These are phyloP conservation scores for Kwoniella heveanensis DNA, from an alignment of 768 basidiomycete genomes.

Conservation along the genomic window DNA sequence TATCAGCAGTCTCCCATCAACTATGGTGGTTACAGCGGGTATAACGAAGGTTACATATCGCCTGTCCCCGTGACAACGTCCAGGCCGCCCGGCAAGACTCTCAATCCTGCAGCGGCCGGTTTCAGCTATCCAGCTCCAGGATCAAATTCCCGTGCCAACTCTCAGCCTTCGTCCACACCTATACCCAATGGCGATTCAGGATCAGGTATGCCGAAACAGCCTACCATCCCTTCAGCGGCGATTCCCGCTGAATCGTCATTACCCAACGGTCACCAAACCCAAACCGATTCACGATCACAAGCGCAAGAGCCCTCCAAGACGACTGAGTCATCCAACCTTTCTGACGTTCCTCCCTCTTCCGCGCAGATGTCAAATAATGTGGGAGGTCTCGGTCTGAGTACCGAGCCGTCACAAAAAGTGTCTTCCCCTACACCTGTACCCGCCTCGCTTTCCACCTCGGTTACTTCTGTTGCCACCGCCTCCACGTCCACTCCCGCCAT, in stretches of 20 bases:
- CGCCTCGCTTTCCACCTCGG: neutral
- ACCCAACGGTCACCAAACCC: conserved; percentile 5
- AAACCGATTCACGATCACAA: neutral
- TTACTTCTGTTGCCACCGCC: conserved; percentile 9
- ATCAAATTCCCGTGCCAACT: conserved; percentile 10
- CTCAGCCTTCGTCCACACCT: conserved; percentile 17
- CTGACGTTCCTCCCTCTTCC: neutral
- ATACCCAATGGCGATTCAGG: conserved; percentile 12
- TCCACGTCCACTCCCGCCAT: conserved; percentile 11
- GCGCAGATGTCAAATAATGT: neutral
- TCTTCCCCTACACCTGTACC: neutral
- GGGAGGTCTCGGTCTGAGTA: conserved; percentile 3
- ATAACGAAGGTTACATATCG: conserved; percentile 14
- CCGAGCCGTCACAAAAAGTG: neutral
- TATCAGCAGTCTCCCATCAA: conserved; percentile 23
- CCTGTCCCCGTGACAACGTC: conserved; percentile 3
- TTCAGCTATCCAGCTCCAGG: conserved; percentile 32
- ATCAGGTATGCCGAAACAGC: conserved; percentile 3
- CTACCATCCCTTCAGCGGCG: conserved; percentile 17
- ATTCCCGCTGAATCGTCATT: neutral
- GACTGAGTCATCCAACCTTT: neutral
- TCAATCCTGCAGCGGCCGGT: conserved; percentile 47
- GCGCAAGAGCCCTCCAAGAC: neutral
- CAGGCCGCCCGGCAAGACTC: conserved; percentile 14
- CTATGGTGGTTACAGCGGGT: conserved; percentile 23